These are phyloP conservation scores for Amyloporia xantha DNA, from an alignment of 768 basidiomycete species.

Conservation along the genomic window DNA sequence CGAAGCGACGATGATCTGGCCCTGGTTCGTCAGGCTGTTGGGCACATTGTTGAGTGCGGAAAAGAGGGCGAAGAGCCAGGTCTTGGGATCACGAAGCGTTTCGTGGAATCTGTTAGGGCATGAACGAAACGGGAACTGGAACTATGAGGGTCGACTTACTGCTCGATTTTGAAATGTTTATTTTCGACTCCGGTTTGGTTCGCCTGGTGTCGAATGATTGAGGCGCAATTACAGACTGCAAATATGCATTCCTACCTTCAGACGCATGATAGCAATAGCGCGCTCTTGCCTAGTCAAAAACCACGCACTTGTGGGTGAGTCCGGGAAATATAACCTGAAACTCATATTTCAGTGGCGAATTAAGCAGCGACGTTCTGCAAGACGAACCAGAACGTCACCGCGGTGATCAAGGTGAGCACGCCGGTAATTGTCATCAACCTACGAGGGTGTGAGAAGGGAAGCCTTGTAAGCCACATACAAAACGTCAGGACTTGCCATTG, in stretches of 20 bases:
- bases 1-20: constrained; percentile 54
- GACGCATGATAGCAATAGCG: constrained; percentile 51
- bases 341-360: not conserved
- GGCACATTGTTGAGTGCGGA: constrained; percentile 55
- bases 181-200: constrained; percentile 83
- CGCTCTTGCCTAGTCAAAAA: constrained; percentile 67
- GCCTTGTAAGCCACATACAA: no score
- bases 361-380: not conserved
- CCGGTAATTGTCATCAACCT: constrained; percentile 73
- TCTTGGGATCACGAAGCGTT: constrained; percentile 61
- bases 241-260: not conserved
- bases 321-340: constrained; percentile 59
- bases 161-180: constrained; percentile 73
- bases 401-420: constrained; percentile 44
- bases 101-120: constrained; percentile 63
- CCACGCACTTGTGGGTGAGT: constrained; percentile 70
- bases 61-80: constrained; percentile 72
- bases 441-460: not conserved
- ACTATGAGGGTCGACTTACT: constrained; percentile 34
- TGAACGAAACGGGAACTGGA: no score
- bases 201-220: constrained; percentile 29
- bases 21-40: constrained; percentile 62
- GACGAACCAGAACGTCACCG: constrained; percentile 38
- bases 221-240: not conserved
- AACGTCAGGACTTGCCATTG: constrained; percentile 64